Evolutionary conservation across 805 yeast species (phyloP), one percentile per base, ranked within the genome.

Genomic region (Ogataea salicorniae): DNA sequence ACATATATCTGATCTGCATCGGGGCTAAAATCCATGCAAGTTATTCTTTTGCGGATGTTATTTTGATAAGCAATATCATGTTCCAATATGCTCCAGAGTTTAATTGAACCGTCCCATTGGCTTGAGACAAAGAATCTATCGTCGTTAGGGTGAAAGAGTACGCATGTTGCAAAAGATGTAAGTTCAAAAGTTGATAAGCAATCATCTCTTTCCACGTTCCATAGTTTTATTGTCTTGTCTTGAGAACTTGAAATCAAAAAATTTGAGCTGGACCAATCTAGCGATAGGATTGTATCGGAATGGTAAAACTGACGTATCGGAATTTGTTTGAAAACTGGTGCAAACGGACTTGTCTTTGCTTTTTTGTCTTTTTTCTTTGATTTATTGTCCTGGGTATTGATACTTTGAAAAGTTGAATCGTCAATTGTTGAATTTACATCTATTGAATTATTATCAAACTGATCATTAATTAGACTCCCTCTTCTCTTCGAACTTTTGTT

Each of bases 231-330:
- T 0, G 95, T 84, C 52, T 79, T 76, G 66, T 91, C 98, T 84
- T 87, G 85, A 1, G 95, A 85, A 4, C 94, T 83, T 0, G 94
- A 75, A 1, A 89, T 62, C 31, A 92, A 62, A 56, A 91, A 91
- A 61, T 84, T 84, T 66, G 89, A 90, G 56, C 83, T 84, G 44
- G 95, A 84, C 97, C 97, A 91, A 57, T 87, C 87, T 34, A 91
- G 60, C 11, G 86, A 79, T n/a, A 88, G 63, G 15, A 92, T 74
- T 49, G 88, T 85, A 41, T 77, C 77, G 0, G 76, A 64, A 64
- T 92, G 97, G 16, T 62, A 65, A 51, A 80, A 84, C 14, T 74
- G 74, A 31, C 78, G 72, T 15, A 73, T 61, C 0, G 97, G 96
- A 11, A 60, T 62, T 4, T 81, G 77, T 53, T 82, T 84, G 62